phyloP scores from a whole-genome alignment of 1,284 basidiomycete species.

The Cutaneotrichosporon cavernicola region DNA sequence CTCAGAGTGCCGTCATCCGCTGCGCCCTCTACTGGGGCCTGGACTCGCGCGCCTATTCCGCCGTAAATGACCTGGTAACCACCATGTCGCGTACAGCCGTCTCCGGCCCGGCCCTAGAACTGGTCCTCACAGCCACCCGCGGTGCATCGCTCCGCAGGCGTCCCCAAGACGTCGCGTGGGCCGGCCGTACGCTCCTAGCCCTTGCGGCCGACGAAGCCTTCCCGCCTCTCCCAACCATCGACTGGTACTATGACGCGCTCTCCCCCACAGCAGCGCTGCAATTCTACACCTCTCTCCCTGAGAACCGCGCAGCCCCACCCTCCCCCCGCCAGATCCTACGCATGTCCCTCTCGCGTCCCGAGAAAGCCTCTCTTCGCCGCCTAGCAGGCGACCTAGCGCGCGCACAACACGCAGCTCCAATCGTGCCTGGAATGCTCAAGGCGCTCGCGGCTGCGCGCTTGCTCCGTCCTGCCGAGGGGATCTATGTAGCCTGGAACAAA shows the following conservation, averaged over 20 bases:
- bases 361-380: conserved; percentile 8
- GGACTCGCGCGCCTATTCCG: conserved; percentile 17
- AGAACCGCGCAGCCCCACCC: conserved; percentile 8
- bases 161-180: conserved; percentile 7
- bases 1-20: conserved; percentile 23
- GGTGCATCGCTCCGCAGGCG: conserved; percentile 1
- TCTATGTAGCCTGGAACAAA: conserved; percentile 6
- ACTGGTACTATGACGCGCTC: conserved; percentile 16
- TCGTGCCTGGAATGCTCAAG: conserved; percentile 18
- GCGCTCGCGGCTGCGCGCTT: conserved; percentile 19
- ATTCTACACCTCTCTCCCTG: conserved; percentile 19
- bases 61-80: conserved; percentile 22
- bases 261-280: conserved; percentile 12
- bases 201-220: conserved; percentile 20
- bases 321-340: conserved; percentile 16
- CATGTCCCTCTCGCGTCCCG: conserved; percentile 15
- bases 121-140: conserved; percentile 20
- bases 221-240: conserved; percentile 17
- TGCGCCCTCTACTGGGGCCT: conserved; percentile 22
- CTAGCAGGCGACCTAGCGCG: conserved; percentile 15
- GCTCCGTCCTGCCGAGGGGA: conserved; percentile 5
- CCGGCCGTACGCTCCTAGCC: conserved; percentile 13
- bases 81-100: conserved; percentile 19
- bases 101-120: conserved; percentile 10
- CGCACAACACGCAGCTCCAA: conserved; percentile 4